Conservation (phyloP, 495 filamentous ascomycete species). For the Annulohypoxylon bovei region DNA sequence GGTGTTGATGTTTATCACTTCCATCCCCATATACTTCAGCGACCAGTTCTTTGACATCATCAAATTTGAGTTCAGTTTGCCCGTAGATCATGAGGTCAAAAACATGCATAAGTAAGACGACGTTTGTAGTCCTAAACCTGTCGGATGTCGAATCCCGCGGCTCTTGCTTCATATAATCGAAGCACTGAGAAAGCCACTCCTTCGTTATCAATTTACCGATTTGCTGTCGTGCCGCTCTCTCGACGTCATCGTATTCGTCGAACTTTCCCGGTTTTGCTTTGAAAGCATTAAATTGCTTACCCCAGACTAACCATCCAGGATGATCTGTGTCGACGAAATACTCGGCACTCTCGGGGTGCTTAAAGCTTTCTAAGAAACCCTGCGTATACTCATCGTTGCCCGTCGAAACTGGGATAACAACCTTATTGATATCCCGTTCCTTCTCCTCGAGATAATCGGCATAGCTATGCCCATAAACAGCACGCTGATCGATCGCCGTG, state of each 20-base stretch:
- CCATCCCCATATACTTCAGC: conserved; percentile 85
- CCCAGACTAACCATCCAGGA: conserved; percentile 98
- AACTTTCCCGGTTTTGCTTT: conserved; percentile 73
- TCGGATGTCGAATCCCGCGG: conserved; percentile 85
- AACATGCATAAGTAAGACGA: conserved; percentile 83
- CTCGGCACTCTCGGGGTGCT: conserved; percentile 75
- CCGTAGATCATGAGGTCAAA: conserved; percentile 87
- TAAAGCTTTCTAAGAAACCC: conserved; percentile 80
- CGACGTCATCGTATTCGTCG: conserved; percentile 83
- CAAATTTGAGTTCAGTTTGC: conserved; percentile 77
- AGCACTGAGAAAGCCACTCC: conserved; percentile 88
- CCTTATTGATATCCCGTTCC: conserved; percentile 76
- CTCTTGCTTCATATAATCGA: conserved; percentile 95
- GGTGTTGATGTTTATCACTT: conserved; percentile 96
- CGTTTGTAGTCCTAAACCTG: conserved; percentile 87
- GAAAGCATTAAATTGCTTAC: conserved; percentile 80
- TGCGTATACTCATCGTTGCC: conserved; percentile 82
- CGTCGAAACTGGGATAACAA: conserved; percentile 73
- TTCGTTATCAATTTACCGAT: conserved; percentile 83
- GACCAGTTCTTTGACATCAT: conserved; percentile 86
- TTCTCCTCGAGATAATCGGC: conserved; percentile 83
- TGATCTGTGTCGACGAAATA: conserved; percentile 93
- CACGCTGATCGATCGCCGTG: conserved; percentile 82
- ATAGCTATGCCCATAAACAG: conserved; percentile 84
- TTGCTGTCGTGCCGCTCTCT: conserved; percentile 76